Evolutionary conservation across 164 flowering plant species (phyloP), one percentile per base, ranked within the genome.

Genomic region (Vitis cinerea): DNA sequence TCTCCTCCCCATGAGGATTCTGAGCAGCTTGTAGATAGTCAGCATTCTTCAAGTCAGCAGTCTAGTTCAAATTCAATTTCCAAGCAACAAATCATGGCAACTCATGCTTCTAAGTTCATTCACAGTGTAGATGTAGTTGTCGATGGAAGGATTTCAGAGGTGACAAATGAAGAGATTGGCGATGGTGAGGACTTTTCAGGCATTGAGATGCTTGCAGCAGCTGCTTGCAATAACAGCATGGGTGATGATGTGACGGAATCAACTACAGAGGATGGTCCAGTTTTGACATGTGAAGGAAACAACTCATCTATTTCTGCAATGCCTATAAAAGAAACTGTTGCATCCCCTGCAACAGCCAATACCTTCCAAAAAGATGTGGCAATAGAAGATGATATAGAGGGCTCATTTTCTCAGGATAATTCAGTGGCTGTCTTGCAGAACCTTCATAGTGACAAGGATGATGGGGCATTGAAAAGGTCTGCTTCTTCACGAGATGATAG

Each of bases 201-300:
- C 27, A 89, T 86, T 78, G 82, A 83, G 55, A 86, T 88, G 53
- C 82, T 91, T 67, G 97, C 92, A 10, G 83, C 84, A 62, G 90
- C 79, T 70, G 97, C 94, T 64, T 87, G 92, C 77, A 77, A 50
- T 77, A 71, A 75, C 62, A 74, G 73, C 69, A 63, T 81, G 52
- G 77, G 63, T 69, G 71, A 75, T 72, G 73, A 68, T 63, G 44
- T 29, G 44, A 37, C 0, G 5, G 44, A 37, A 37, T n/a, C 31
- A 59, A 37, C 30, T 59, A 63, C 14, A 19, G 74, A 74, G 44
- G 68, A 66, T 7, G 60, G 30, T 50, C 66, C 61, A 47, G 48
- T 37, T 44, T 71, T 58, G 27, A 16, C 52, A 2, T 53, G 8
- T 16, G 72, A 61, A 13, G 74, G 66, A 73, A 56, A 51, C 57